These are phyloP conservation scores for Dovyalis caffra DNA, from an alignment of 345 rosid species.

Conservation along the genomic window DNA sequence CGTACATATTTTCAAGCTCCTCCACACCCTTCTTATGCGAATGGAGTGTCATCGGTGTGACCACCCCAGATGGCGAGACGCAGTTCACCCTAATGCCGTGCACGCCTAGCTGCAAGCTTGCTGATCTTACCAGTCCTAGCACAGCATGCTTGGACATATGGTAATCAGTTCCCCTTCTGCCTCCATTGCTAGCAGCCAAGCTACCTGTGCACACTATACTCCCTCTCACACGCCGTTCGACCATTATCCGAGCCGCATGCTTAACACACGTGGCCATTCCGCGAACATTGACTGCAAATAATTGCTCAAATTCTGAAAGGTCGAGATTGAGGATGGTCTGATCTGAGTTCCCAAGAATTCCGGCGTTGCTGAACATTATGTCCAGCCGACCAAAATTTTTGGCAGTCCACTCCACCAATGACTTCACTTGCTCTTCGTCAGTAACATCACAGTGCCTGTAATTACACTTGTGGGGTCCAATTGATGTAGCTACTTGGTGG, in stretches of 20 bases:
- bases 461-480: conserved; percentile 19
- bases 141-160: conserved; percentile 45
- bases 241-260: conserved; percentile 42
- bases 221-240: conserved; percentile 25
- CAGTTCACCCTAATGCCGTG: conserved; percentile 49
- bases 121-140: conserved; percentile 36
- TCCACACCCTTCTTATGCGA: conserved; percentile 1
- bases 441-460: conserved; percentile 38
- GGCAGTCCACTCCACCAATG: conserved; percentile 29
- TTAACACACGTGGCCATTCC: conserved; percentile 35
- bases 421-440: conserved; percentile 34
- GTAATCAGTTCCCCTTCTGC: conserved; percentile 13
- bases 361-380: conserved; percentile 49
- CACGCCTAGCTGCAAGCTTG: conserved; percentile 41
- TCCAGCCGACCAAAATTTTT: conserved; percentile 23
- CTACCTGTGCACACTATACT: conserved; percentile 49
- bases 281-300: conserved; percentile 30
- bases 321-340: conserved; percentile 35
- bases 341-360: not conserved
- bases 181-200: conserved; percentile 6
- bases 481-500: conserved; percentile 19
- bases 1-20: conserved; percentile 23
- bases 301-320: not conserved
- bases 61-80: conserved; percentile 36
- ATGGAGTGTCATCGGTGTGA: conserved; percentile 22